phyloP scores from a whole-genome alignment of 805 yeast genomes.

The Jamesozyma piceae region DNA sequence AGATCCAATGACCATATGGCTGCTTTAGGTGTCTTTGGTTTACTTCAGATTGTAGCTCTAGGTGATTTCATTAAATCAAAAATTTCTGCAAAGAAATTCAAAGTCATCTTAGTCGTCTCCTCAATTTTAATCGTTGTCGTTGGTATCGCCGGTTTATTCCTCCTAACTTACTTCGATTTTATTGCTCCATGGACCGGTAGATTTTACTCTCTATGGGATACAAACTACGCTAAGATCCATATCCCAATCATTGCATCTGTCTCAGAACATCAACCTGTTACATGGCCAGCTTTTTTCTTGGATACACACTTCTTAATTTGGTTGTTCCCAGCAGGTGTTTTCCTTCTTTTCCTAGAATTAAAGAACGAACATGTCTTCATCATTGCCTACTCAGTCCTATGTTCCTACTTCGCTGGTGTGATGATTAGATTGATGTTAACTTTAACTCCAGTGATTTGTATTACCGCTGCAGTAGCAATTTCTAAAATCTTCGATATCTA shows the following conservation, averaged over 20 bases:
- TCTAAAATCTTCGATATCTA: slow-evolving; percentile 79
- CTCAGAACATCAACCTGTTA: slow-evolving; percentile 99
- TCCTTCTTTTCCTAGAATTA: slow-evolving; percentile 79
- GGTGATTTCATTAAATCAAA: slow-evolving; percentile 72
- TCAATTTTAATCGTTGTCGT: slow-evolving; percentile 44
- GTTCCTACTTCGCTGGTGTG: slow-evolving; percentile 96
- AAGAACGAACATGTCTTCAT: slow-evolving; percentile 88
- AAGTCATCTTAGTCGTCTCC: slow-evolving; percentile 53
- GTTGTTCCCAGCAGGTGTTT: slow-evolving; percentile 98
- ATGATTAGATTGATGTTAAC: slow-evolving; percentile 98
- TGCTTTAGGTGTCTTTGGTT: slow-evolving; percentile 92
- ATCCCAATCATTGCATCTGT: slow-evolving; percentile 98
- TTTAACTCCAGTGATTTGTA: slow-evolving; percentile 92
- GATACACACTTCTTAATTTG: slow-evolving; percentile 89
- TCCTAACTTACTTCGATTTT: slow-evolving; percentile 79
- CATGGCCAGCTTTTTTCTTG: slow-evolving; percentile 97
- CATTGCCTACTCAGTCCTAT: slow-evolving; percentile 83
- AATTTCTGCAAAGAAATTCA: slow-evolving; percentile 58
- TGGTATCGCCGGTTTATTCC: slow-evolving; percentile 65
- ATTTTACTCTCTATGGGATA: slow-evolving; percentile 97
- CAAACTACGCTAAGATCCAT: slow-evolving; percentile 93
- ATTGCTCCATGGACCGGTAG: slow-evolving; percentile 99
- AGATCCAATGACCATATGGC: slow-evolving; percentile 98
- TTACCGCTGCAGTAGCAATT: slow-evolving; percentile 80
- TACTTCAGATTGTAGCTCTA: slow-evolving; percentile 80